Evolutionary conservation across 768 basidiomycete species (phyloP).

Genomic region (Boletus sp.): DNA sequence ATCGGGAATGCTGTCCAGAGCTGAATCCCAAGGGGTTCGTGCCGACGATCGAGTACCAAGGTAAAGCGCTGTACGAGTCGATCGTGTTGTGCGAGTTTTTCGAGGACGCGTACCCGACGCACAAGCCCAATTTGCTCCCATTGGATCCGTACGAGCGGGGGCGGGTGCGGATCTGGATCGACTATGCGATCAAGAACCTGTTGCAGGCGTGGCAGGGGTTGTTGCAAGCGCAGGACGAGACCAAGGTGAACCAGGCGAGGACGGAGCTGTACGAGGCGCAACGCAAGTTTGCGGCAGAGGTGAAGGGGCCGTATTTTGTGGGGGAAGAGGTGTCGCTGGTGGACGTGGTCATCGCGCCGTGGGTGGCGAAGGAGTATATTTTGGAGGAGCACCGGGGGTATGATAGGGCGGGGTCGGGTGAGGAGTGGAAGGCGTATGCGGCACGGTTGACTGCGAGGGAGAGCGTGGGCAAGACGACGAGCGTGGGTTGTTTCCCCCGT

Average conservation of each 20-base stretch:
- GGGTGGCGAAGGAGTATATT: conserved; percentile 48
- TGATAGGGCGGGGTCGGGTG: conserved; percentile 40
- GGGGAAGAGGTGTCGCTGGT: conserved; percentile 53
- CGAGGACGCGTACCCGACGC: conserved; percentile 49
- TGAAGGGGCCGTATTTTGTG: conserved; percentile 52
- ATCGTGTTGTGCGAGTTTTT: conserved; percentile 63
- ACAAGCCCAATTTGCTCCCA: conserved; percentile 49
- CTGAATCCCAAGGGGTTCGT: conserved; percentile 73
- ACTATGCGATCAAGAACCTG: conserved; percentile 51
- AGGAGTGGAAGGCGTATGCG: conserved; percentile 45
- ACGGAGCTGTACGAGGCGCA: conserved; percentile 39
- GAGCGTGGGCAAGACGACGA: conserved; percentile 45
- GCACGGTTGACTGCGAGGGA: conserved; percentile 40
- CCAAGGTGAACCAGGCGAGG: conserved; percentile 34
- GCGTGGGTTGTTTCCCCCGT: conserved; percentile 23
- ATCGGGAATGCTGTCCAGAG: conserved; percentile 10
- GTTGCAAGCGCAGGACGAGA: conserved; percentile 36
- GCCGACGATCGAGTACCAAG: conserved; percentile 50
- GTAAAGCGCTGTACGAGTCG: conserved; percentile 60
- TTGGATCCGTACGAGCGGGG: conserved; percentile 50
- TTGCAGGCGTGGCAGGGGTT: conserved; percentile 52
- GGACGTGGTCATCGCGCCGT: conserved; percentile 56
- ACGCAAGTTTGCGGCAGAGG: conserved; percentile 33
- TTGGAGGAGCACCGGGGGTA: conserved; percentile 49
- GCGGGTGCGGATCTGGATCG: conserved; percentile 52